phyloP scores from a whole-genome alignment of 2,329 filamentous ascomycete species.

The Talaromyces pinophilus region DNA sequence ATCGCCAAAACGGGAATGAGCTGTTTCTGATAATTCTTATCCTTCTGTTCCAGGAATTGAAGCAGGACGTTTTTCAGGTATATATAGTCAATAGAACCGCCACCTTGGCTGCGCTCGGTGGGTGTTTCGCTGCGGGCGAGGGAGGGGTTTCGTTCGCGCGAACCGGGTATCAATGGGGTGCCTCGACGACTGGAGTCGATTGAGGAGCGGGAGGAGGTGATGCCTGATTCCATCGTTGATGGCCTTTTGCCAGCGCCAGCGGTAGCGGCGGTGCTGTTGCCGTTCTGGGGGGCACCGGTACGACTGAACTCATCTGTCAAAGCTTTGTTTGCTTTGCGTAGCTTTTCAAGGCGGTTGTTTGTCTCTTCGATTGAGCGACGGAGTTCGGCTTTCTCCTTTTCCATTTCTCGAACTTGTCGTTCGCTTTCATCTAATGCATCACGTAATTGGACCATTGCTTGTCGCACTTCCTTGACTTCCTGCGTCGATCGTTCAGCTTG shows the following conservation, averaged over 20 bases:
- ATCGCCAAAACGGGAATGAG: slow-evolving; percentile 66
- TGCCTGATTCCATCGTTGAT: slow-evolving; percentile 44
- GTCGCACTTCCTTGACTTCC: slow-evolving; percentile 73
- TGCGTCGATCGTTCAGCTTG: slow-evolving; percentile 67
- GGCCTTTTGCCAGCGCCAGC: slow-evolving; percentile 30
- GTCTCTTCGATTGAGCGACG: slow-evolving; percentile 76
- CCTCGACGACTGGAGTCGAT: slow-evolving; percentile 55
- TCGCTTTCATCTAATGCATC: slow-evolving; percentile 85
- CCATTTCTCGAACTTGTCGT: slow-evolving; percentile 76
- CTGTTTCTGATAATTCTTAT: slow-evolving; percentile 68
- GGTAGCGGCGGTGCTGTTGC: slow-evolving; percentile 30
- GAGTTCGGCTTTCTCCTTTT: slow-evolving; percentile 77
- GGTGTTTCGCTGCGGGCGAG: slow-evolving; percentile 42
- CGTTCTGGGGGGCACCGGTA: slow-evolving; percentile 44
- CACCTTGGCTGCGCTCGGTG: slow-evolving; percentile 24
- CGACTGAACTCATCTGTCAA: slow-evolving; percentile 60
- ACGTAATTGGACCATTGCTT: slow-evolving; percentile 74
- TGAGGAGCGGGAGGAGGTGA: slow-evolving; percentile 60
- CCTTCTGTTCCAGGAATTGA: slow-evolving; percentile 66
- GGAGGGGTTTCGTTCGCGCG: slow-evolving; percentile 38
- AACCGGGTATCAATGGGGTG: slow-evolving; percentile 47
- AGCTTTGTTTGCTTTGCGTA: slow-evolving; percentile 66
- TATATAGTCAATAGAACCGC: slow-evolving; percentile 56
- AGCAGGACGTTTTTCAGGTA: slow-evolving; percentile 68
- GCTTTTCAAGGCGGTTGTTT: slow-evolving; percentile 73